These are phyloP conservation scores for Anthoceros angustus DNA, from an alignment of 225 moss, liverwort and hornwort species.

Conservation along the genomic window DNA sequence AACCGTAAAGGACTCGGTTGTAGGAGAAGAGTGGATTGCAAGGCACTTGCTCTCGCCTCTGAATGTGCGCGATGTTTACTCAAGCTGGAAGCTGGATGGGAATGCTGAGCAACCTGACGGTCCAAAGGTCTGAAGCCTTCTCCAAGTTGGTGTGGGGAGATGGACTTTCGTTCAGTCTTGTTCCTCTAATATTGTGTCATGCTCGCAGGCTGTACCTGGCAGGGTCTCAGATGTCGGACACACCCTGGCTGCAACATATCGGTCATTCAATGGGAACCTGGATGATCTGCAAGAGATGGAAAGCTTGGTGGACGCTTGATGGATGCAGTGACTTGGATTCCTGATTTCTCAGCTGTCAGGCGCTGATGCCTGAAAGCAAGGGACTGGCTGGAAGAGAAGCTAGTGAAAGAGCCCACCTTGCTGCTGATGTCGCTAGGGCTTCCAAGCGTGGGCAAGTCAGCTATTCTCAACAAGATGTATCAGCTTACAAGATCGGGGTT, in stretches of 20 bases:
- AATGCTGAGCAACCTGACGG: constrained; percentile 25
- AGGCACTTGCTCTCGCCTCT: constrained; percentile 67
- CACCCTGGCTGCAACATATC: constrained; percentile 44
- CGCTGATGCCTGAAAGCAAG: too few relatives aligned
- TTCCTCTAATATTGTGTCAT: constrained; percentile 15
- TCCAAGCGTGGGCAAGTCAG: constrained; percentile 96
- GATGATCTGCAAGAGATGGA: constrained; percentile 67
- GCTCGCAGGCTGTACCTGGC: constrained; percentile 25
- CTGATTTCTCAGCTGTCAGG: too few relatives aligned
- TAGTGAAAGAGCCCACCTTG: constrained; percentile 73
- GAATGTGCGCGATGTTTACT: constrained; percentile 62
- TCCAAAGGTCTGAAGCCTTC: background rate
- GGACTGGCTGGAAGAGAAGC: constrained; percentile 47
- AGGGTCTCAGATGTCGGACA: constrained; percentile 39
- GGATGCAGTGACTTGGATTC: too few relatives aligned
- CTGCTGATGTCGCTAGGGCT: constrained; percentile 88
- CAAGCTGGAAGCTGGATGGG: constrained; percentile 58
- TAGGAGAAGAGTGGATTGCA: constrained; percentile 87
- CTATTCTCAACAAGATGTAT: constrained; percentile 72
- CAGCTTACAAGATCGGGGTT: constrained; percentile 33
- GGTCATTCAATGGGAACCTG: constrained; percentile 69
- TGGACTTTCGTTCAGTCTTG: background rate
- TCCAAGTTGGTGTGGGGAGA: background rate
- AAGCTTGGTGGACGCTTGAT: constrained; percentile 57
- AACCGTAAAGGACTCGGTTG: constrained; percentile 93